Base-by-base conservation (phyloP, 1,139 yeast genomes). In the Taiozyma sp. region DNA sequence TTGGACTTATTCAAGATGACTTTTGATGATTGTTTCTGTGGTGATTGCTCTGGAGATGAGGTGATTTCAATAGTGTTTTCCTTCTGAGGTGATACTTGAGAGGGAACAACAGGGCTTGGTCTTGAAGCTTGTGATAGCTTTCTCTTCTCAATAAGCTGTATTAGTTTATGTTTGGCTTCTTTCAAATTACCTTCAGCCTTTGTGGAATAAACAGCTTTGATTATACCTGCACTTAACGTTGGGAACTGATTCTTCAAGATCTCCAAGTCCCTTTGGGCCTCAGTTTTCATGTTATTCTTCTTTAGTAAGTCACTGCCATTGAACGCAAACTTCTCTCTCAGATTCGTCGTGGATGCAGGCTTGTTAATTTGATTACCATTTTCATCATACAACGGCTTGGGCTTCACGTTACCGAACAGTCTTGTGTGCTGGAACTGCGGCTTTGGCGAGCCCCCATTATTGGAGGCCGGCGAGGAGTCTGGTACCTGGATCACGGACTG, bases 191-290 rank as follows among this genome's bases (percentile, higher is more conserved):
- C 81, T 43, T 52, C 51, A 48, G 80, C 78, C 42, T 82, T 83
- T 36, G 79, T 76, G 48, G 80, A 83, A 62, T 83, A 80, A 1
- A 85, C 86, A 48, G 81, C 81, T 55, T 81, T 77, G 39, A 85
- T 75, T 54, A 81, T 78, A 36, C 80, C 73, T 46, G 75, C 79
- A 23, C 70, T 67, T 24, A 80, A 64, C 46, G 76, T 70, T 45
- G 75, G 75, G 62, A 77, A 81, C 51, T 75, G 63, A 48, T 73
- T 75, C 55, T 71, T 75, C 55, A 80, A 75, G 64, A 76, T 74
- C 51, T 72, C 79, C 64, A 75, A 77, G 69, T 77, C 65, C 43
- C 58, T 56, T 10, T 47, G 45, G 2, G 57, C 44, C 4, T 27
- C 40, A 16, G 46, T 48, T 13, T 43, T 45, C 12, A 39, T 14